Evolutionary conservation across 164 flowering plant species (phyloP), one percentile per base, ranked within the genome.

Genomic region (Piper betle): DNA sequence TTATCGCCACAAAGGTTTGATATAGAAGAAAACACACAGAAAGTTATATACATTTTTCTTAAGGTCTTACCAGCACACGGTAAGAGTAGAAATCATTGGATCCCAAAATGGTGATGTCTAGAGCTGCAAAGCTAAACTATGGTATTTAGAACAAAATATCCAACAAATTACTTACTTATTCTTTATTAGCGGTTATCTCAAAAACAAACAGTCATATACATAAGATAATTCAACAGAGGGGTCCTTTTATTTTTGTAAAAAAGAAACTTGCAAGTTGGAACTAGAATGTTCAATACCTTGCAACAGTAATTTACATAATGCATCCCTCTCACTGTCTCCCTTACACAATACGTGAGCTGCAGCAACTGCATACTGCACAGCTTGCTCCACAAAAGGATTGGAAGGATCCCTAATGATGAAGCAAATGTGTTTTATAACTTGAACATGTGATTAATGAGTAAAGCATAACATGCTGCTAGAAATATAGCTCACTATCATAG

Each of bases 351-450:
- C 83, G 70, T 66, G 64, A 37, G 96, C 99, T 68, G 97, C 84
- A 52, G 95, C 97, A 42, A 88, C 77, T 50, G 78, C 70, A 73
- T 86, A 94, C 66, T 86, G 86, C 68, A 94, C 68, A 62, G 93
- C 99, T 71, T 84, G 84, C 71, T 94, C 97, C 37, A 88, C 96
- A 72, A 94, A 94, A 39, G 96, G 96, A 72, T 94, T 94, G 62
- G 81, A 76, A 16, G 81, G 71, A 37, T 84, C 91, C 73, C 97
- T 90, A 87, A 68, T 71, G 68, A n/a, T n/a, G n/a, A n/a, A n/a
- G n/a, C n/a, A n/a, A n/a, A n/a, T n/a, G n/a, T n/a, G n/a, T n/a
- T n/a, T n/a, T n/a, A n/a, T n/a, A n/a, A n/a, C n/a, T n/a, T n/a
- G n/a, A n/a, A n/a, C n/a, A n/a, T n/a, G n/a, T n/a, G n/a, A n/a